These are phyloP conservation scores for Symbiodinium pilosum DNA, from an alignment of 73 alveolate species.

Conservation along the genomic window DNA sequence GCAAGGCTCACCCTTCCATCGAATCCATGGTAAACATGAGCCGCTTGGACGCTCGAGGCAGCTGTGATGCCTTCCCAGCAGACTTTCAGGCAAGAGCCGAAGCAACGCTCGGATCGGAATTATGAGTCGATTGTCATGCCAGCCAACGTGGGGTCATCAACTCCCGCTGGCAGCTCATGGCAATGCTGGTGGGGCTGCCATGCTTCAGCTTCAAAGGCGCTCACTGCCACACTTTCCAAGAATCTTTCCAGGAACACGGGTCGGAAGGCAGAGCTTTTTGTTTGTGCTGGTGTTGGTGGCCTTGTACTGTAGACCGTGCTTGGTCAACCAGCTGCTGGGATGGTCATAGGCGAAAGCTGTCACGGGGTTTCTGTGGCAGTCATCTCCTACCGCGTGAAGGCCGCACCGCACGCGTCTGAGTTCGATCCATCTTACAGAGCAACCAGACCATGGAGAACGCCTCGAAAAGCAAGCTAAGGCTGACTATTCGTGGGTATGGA, in stretches of 20 bases:
- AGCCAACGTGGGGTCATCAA: background rate
- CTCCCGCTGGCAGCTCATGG: background rate
- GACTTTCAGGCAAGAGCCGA: background rate
- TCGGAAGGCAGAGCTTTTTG: background rate
- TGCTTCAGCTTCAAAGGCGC: background rate
- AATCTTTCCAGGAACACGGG: background rate
- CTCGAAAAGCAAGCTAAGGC: background rate
- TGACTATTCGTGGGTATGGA: conserved; percentile 3
- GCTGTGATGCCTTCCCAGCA: background rate
- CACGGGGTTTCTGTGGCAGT: conserved; percentile 1
- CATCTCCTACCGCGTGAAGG: background rate
- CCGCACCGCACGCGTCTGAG: background rate
- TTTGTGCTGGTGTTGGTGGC: too few relatives aligned
- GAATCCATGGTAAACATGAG: too few relatives aligned
- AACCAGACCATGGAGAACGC: background rate
- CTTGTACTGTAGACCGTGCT: too few relatives aligned
- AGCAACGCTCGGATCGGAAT: background rate
- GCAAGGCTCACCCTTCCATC: too few relatives aligned
- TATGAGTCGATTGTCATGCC: background rate
- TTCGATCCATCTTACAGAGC: background rate
- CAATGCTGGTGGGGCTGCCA: background rate
- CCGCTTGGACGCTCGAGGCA: background rate
- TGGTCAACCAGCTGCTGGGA: too few relatives aligned
- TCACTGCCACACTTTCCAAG: too few relatives aligned
- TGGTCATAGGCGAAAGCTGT: too few relatives aligned